A percentile compares a stretch with the other conserved stretches of the same genome.
Conservation (phyloP, 1,284 basidiomycete genomes). For the Inonotus hispidus region DNA sequence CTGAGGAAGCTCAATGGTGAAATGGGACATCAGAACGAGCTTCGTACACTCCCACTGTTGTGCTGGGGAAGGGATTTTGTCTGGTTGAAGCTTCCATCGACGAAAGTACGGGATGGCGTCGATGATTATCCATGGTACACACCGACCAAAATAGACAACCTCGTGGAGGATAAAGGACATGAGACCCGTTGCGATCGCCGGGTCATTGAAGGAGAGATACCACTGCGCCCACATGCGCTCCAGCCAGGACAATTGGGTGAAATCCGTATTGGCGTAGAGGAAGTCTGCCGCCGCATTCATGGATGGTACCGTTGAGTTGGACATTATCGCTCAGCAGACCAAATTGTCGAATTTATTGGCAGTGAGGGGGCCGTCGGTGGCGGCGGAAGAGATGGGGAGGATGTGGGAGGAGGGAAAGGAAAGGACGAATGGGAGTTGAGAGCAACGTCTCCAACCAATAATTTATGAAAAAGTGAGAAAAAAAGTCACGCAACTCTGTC, state of each 20-base stretch:
- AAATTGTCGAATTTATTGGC: background rate
- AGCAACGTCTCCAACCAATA: background rate
- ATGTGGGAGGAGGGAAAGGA: background rate
- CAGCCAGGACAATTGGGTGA: slow-evolving; percentile 63
- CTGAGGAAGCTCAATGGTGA: slow-evolving; percentile 90
- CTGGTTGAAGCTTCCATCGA: slow-evolving; percentile 91
- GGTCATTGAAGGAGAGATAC: slow-evolving; percentile 87
- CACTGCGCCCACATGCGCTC: slow-evolving; percentile 80
- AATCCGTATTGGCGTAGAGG: slow-evolving; percentile 58
- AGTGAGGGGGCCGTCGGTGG: background rate
- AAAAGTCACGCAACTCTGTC: slow-evolving; percentile 7
- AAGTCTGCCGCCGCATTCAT: slow-evolving; percentile 26
- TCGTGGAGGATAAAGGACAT: slow-evolving; percentile 94
- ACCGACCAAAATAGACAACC: slow-evolving; percentile 97
- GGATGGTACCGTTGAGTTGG: slow-evolving; percentile 31
- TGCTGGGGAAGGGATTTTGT: slow-evolving; percentile 71
- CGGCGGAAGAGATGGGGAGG: background rate
- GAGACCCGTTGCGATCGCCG: slow-evolving; percentile 89
- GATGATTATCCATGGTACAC: slow-evolving; percentile 94
- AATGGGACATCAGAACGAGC: slow-evolving; percentile 91
- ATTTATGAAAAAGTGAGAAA: background rate
- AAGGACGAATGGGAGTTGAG: background rate
- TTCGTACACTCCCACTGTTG: slow-evolving; percentile 98
- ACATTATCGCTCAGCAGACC: background rate
- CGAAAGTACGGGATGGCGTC: slow-evolving; percentile 92